Evolutionary conservation across 2,329 filamentous ascomycete species (phyloP).

Genomic region (Neodidymelliopsis sp.): DNA sequence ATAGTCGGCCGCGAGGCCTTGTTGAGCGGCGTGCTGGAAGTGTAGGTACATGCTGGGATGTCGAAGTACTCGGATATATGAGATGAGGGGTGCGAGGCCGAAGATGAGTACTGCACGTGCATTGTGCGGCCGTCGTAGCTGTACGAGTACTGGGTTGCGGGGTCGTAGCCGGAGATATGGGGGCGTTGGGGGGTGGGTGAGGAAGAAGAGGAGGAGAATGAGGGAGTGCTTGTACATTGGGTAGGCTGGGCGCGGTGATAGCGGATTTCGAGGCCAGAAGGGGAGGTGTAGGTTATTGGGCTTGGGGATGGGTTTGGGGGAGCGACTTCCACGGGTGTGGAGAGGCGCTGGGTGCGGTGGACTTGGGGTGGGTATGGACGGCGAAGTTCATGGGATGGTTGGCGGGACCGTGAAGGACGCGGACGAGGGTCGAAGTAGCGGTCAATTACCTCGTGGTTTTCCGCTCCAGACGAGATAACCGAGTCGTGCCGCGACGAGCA

Average conservation of each 20-base stretch:
- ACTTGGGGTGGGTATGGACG: conserved; percentile 5
- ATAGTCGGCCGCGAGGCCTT: no score
- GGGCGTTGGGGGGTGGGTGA: background rate
- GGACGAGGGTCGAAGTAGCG: background rate
- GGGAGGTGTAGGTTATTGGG: background rate
- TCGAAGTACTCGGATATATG: background rate
- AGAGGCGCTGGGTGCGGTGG: background rate
- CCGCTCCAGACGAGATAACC: background rate
- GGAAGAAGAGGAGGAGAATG: background rate
- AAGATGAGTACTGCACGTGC: conserved; percentile 19
- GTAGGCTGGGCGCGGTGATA: background rate
- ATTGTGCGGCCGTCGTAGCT: conserved; percentile 28
- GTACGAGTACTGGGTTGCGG: conserved; percentile 15
- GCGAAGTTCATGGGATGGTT: background rate
- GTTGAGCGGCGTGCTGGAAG: background rate
- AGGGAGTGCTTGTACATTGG: background rate
- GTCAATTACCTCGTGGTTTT: background rate
- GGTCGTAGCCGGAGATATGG: conserved; percentile 22
- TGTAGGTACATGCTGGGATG: background rate
- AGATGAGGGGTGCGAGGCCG: background rate
- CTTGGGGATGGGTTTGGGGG: background rate
- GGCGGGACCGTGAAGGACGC: background rate
- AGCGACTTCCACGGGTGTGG: background rate
- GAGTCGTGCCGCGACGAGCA: conserved; percentile 6
- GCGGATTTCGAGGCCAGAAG: background rate